Conservation (phyloP, 2,329 filamentous ascomycete genomes). For the Exserohilum rostratum region DNA sequence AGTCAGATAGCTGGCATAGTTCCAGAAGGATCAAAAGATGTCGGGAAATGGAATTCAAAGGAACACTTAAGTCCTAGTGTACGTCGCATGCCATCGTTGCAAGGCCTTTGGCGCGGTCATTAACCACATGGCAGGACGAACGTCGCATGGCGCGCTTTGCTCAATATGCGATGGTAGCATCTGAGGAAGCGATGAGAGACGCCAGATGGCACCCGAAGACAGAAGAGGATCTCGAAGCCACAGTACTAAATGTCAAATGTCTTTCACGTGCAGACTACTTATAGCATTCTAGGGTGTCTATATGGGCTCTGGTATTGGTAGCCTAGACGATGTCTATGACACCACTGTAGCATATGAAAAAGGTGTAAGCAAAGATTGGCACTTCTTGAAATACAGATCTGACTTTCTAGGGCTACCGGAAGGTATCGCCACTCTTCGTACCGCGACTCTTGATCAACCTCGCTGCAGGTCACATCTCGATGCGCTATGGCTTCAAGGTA, state of each 20-base stretch:
- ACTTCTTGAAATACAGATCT: neutral
- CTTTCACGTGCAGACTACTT: constrained; percentile 5
- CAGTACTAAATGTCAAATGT: constrained; percentile 53
- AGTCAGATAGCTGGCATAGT: constrained; percentile 86
- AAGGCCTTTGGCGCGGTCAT: constrained; percentile 42
- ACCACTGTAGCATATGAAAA: constrained; percentile 78
- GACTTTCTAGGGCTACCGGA: constrained; percentile 76
- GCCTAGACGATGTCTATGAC: constrained; percentile 86
- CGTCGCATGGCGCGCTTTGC: constrained; percentile 89
- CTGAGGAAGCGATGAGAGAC: constrained; percentile 84
- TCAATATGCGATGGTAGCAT: constrained; percentile 87
- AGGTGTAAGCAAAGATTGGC: constrained; percentile 61
- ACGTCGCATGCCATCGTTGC: neutral
- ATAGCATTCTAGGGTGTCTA: constrained; percentile 71
- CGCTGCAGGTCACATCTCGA: constrained; percentile 91
- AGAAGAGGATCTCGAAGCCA: constrained; percentile 71
- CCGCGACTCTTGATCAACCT: constrained; percentile 93
- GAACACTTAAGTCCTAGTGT: constrained; percentile 53
- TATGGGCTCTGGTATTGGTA: constrained; percentile 93
- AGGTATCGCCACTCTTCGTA: constrained; percentile 91
- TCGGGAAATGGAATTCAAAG: constrained; percentile 55
- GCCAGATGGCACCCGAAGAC: constrained; percentile 73
- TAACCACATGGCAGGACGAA: constrained; percentile 56
- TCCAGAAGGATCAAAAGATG: constrained; percentile 59
- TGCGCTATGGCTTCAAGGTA: constrained; percentile 81